Conservation (phyloP, 805 yeast species). For the Scheffersomyces coipomensis region DNA sequence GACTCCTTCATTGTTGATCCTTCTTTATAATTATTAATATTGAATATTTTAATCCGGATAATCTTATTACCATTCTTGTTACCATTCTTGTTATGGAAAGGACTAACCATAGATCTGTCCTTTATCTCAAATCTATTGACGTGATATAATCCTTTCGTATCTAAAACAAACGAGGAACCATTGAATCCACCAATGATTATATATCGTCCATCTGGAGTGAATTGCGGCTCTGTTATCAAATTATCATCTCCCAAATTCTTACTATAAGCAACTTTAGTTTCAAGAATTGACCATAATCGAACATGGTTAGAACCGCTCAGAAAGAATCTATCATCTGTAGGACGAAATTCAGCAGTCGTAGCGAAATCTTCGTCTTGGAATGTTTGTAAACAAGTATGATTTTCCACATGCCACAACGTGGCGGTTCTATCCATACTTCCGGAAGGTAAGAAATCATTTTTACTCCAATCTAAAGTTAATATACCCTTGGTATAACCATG, state of each 20-base stretch:
- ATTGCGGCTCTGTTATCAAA: slow-evolving; percentile 70
- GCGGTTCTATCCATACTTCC: slow-evolving; percentile 86
- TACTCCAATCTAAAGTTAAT: slow-evolving; percentile 80
- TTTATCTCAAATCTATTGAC: slow-evolving; percentile 29
- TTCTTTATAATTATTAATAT: slow-evolving; percentile 14
- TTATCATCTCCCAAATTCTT: slow-evolving; percentile 56
- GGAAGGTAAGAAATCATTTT: slow-evolving; percentile 73
- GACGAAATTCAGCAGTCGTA: slow-evolving; percentile 77
- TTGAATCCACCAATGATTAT: slow-evolving; percentile 75
- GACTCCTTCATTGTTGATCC: slow-evolving; percentile 12
- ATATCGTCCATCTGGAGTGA: slow-evolving; percentile 64
- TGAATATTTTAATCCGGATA: slow-evolving; percentile 67
- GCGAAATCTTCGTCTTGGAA: slow-evolving; percentile 80
- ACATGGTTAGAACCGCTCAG: slow-evolving; percentile 73
- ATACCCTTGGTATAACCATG: slow-evolving; percentile 72
- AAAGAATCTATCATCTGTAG: slow-evolving; percentile 83
- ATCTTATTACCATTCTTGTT: slow-evolving; percentile 50
- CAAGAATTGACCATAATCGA: slow-evolving; percentile 81
- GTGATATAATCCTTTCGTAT: slow-evolving; percentile 60
- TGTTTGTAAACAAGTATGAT: slow-evolving; percentile 59
- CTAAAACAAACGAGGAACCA: slow-evolving; percentile 62
- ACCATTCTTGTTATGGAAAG: slow-evolving; percentile 21
- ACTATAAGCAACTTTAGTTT: slow-evolving; percentile 55
- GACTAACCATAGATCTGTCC: slow-evolving; percentile 20
- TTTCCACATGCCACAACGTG: slow-evolving; percentile 79